Percentiles rank a stretch among this genome's conserved stretches.
These are phyloP conservation scores for Angomonas desouzai DNA, from an alignment of 208 protist genomes.

Conservation along the genomic window DNA sequence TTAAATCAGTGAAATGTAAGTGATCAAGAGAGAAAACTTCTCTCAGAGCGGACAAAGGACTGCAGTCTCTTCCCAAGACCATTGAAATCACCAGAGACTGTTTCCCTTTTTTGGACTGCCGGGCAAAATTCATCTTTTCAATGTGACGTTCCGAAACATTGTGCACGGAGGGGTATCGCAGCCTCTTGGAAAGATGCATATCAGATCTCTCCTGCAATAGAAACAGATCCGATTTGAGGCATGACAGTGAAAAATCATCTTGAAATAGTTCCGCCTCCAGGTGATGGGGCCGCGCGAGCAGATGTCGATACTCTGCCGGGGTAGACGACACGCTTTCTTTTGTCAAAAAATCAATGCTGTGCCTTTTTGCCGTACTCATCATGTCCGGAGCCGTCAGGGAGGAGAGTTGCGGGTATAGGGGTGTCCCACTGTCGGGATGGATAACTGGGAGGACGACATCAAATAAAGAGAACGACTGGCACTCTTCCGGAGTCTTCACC, in stretches of 20 bases:
- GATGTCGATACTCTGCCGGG: slow-evolving; percentile 30
- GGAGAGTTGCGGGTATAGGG: slow-evolving; percentile 19
- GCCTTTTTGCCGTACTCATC: slow-evolving; percentile 25
- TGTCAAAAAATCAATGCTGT: slow-evolving; percentile 43
- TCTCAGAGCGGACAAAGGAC: slow-evolving; percentile 58
- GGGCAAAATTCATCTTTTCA: slow-evolving; percentile 42
- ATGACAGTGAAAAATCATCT: slow-evolving; percentile 67
- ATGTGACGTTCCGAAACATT: slow-evolving; percentile 80
- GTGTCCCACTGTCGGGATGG: slow-evolving; percentile 25
- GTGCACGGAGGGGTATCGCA: slow-evolving; percentile 71
- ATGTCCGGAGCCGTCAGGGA: slow-evolving; percentile 19
- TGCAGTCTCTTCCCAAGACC: slow-evolving; percentile 37
- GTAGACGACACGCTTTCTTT: background rate
- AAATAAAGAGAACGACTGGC: slow-evolving; percentile 26
- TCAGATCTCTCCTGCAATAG: slow-evolving; percentile 61
- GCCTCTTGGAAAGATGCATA: slow-evolving; percentile 41
- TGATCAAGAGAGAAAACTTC: slow-evolving; percentile 66
- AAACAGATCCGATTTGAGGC: slow-evolving; percentile 73
- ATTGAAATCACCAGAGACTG: slow-evolving; percentile 57
- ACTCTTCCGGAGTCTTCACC: slow-evolving; percentile 31
- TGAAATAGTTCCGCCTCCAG: slow-evolving; percentile 47
- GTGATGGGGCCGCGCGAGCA: slow-evolving; percentile 40
- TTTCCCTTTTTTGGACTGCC: slow-evolving; percentile 6
- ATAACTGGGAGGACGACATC: slow-evolving; percentile 86
- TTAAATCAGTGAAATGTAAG: background rate